Base-by-base conservation (phyloP, 2,329 filamentous ascomycete genomes). In the Mycosphaerella sp. region DNA sequence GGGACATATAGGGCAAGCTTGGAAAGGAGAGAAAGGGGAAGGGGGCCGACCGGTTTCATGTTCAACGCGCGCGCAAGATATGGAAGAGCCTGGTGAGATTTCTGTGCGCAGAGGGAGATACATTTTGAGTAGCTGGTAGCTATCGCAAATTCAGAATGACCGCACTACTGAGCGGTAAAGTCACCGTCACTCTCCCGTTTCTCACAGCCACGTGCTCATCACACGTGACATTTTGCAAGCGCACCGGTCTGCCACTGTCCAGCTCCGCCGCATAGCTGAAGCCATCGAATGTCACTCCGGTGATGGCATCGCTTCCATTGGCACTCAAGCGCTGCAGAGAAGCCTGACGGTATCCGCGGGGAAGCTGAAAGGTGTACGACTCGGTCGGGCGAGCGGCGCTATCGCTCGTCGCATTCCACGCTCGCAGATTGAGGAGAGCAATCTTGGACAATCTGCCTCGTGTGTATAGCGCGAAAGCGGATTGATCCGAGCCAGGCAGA, bases 271-370 rank as follows among this genome's bases (percentile, higher is more conserved):
- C 80, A 59, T 81, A 86, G 58, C 78, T 84, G 64, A 71, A 76
- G 1, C 81, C 82, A 64, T 84, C 80, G 70, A 77, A 85, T 0
- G 80, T 79, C 45, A 84, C 77, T 0, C 81, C 82, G 0, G 78
- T 78, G 17, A 83, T 76, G 8, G 82, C 81, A 67, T 85, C 80
- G 56, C 80, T 84, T 0, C 83, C 82, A 66, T 83, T 84, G 1
- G 83, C 82, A 44, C 71, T 65, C 36, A 85, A 66, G 26, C 81
- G 69, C 63, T 79, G 72, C 51, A 82, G 0, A 71, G 64, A 3
- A 58, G 63, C 39, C 4, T 17, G 14, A 44, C 62, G 52, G 52
- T 63, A 63, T 5, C 63, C 43, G 3, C 39, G 31, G n/a, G 69
- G 67, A 3, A 78, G 58, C 3, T 67, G 58, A 52, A 82, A 74